Evolutionary conservation across 139 green algal species (phyloP), one percentile per base, ranked within the genome.

Genomic region (Picochlorum costavermella): DNA sequence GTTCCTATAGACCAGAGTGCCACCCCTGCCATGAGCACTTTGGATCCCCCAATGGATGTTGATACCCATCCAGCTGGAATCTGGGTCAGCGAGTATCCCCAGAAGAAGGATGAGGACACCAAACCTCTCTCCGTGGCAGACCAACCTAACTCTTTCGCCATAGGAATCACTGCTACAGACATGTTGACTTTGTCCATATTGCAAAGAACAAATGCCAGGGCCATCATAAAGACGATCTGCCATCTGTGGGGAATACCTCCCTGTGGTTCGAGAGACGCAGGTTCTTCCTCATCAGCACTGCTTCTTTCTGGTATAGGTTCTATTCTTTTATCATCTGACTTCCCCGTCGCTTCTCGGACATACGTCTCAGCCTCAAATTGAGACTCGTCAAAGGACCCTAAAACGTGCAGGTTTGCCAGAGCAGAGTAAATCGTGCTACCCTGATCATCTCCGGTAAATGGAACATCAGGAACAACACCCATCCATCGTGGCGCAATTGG

Each of bases 131-230:
- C 81, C 13, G 84, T 87, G 2, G 82, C 84, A 26, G 63, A 86
- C 94, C 94, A 99, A 10, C 88, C 88, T 36, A 98, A 74, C 68
- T 99, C 88, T 11, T 86, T 71, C 4, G 91, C 81, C 94, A 99
- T 99, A 5, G 94, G 94, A 64, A 99, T 97, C 28, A 99, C 88
- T 5, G 94, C 94, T 17, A 99, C 89, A 16, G 80, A 92, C 87
- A 99, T 98, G 77, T 99, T 99, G 28, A 99, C 89, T 76, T 95
- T 96, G 68, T 95, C 94, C 90, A 99, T 97, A 80, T 99, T 99
- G 76, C 86, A 95, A 0, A 98, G 64, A 1, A 96, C 79, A 64
- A 97, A 96, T 12, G 88, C 84, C 3, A 86, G 48, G 0, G 68
- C 69, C 75, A 87, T 87, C 59, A 78, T 75, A 12, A 71, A 59